A percentile compares a stretch with the other conserved stretches of the same genome.
phyloP scores from a whole-genome alignment of 371 early-diverging fungal species.

The Astathelohania contejeani region DNA sequence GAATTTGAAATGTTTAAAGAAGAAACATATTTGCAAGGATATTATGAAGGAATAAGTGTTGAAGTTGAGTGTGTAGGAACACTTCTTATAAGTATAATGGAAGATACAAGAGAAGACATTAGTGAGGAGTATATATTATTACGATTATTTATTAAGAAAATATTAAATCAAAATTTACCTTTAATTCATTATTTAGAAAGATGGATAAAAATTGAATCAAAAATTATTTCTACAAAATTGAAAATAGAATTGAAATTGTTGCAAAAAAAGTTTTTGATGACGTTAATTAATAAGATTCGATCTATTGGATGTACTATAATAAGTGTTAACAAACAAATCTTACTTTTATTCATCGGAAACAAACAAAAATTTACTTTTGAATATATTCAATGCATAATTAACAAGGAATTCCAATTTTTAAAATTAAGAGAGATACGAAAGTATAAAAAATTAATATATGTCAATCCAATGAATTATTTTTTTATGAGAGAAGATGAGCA shows the following conservation, averaged over 20 bases:
- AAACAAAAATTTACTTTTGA: conserved; percentile 17
- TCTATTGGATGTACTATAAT: conserved; percentile 25
- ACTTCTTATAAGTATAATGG: conserved; percentile 32
- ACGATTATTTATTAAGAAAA: neutral
- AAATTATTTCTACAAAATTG: conserved; percentile 18
- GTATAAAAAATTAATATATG: conserved; percentile 30
- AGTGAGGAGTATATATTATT: no score
- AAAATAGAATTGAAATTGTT: conserved; percentile 20
- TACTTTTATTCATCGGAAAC: conserved; percentile 19
- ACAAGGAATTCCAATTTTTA: conserved; percentile 20
- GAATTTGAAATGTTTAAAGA: conserved; percentile 1
- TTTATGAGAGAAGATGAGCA: conserved; percentile 3
- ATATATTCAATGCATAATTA: conserved; percentile 2
- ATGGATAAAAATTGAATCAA: conserved; percentile 35
- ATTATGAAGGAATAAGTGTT: conserved; percentile 10
- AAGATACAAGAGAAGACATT: no score
- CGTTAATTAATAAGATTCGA: conserved; percentile 14
- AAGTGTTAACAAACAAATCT: conserved; percentile 18
- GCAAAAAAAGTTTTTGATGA: conserved; percentile 30
- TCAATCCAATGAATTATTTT: conserved; percentile 22
- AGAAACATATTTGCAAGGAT: conserved; percentile 20
- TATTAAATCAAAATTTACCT: neutral
- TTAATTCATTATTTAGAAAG: neutral
- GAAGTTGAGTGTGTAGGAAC: conserved; percentile 29
- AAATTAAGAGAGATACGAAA: conserved; percentile 12